A percentile compares a stretch with the other conserved stretches of the same genome.
phyloP scores from a whole-genome alignment of 2,329 filamentous ascomycete species.

The Penicillium brasilianum region DNA sequence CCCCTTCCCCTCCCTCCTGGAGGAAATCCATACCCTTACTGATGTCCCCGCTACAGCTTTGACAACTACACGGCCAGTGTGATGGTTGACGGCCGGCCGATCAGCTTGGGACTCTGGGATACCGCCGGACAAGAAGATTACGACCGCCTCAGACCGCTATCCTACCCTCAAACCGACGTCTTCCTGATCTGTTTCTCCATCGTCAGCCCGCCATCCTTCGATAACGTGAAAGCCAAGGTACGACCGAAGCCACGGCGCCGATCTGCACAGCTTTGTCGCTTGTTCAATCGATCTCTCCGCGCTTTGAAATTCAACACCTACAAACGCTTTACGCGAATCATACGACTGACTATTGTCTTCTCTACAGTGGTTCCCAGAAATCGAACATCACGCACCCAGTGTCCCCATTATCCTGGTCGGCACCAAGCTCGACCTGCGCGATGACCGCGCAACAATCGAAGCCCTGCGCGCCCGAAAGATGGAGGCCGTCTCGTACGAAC shows the following conservation, averaged over 20 bases:
- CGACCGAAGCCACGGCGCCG: not conserved
- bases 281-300: too few species aligned
- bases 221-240: slow-evolving; percentile 99
- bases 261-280: not conserved
- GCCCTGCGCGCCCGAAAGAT: slow-evolving; percentile 88
- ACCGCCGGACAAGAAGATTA: slow-evolving; percentile 99
- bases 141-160: slow-evolving; percentile 89
- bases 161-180: slow-evolving; percentile 97
- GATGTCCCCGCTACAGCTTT: slow-evolving; percentile 64
- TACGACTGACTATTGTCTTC: not conserved
- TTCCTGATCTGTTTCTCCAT: slow-evolving; percentile 99
- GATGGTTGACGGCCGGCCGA: slow-evolving; percentile 97
- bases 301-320: not conserved
- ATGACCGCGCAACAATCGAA: slow-evolving; percentile 82
- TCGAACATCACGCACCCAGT: slow-evolving; percentile 92
- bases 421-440: slow-evolving; percentile 93
- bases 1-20: slow-evolving; percentile 5
- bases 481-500: slow-evolving; percentile 95
- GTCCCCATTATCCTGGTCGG: slow-evolving; percentile 97
- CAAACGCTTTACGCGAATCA: not conserved
- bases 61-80: slow-evolving; percentile 99
- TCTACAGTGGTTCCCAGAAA: slow-evolving; percentile 90
- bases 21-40: not conserved
- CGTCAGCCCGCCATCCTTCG: slow-evolving; percentile 95
- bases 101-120: slow-evolving; percentile 97